These are phyloP conservation scores for Penicillium paradoxum DNA, from an alignment of 495 filamentous ascomycete species.

Conservation along the genomic window DNA sequence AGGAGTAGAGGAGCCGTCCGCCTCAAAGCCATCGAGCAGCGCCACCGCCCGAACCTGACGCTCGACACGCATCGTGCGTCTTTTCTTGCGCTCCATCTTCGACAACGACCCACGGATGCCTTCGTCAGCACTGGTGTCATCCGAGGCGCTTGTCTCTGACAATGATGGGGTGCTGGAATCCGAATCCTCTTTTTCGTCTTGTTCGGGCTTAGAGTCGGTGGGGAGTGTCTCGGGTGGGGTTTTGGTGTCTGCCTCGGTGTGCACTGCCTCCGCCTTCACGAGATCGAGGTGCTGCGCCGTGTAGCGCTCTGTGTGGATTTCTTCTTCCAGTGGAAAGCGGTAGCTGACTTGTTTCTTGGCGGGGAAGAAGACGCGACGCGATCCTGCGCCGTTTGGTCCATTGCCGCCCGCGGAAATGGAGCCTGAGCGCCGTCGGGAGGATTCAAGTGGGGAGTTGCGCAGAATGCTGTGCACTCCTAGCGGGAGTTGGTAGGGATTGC, in stretches of 20 bases:
- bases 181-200: constrained; percentile 37
- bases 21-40: constrained; percentile 34
- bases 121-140: constrained; percentile 30
- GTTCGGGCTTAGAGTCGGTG: constrained; percentile 27
- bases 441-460: constrained; percentile 62
- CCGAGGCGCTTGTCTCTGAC: constrained; percentile 39
- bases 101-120: constrained; percentile 3
- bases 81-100: constrained; percentile 33
- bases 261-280: constrained; percentile 10
- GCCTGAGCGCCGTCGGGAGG: constrained; percentile 31
- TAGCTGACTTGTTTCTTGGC: constrained; percentile 55
- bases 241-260: constrained; percentile 8
- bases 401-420: constrained; percentile 36
- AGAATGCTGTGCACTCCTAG: constrained; percentile 67
- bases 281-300: constrained; percentile 43
- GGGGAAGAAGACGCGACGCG: constrained; percentile 50
- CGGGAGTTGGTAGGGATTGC: constrained; percentile 59
- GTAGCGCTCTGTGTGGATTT: constrained; percentile 49
- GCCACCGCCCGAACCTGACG: constrained; percentile 42
- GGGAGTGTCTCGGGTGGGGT: constrained; percentile 3
- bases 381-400: constrained; percentile 27
- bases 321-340: constrained; percentile 49
- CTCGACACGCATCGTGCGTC: constrained; percentile 34
- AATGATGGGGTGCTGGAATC: constrained; percentile 25
- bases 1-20: constrained; percentile 36